Evolutionary conservation across 2,329 filamentous ascomycete species (phyloP), one percentile per base, ranked within the genome.

Genomic region (Hypoxylon sp.): DNA sequence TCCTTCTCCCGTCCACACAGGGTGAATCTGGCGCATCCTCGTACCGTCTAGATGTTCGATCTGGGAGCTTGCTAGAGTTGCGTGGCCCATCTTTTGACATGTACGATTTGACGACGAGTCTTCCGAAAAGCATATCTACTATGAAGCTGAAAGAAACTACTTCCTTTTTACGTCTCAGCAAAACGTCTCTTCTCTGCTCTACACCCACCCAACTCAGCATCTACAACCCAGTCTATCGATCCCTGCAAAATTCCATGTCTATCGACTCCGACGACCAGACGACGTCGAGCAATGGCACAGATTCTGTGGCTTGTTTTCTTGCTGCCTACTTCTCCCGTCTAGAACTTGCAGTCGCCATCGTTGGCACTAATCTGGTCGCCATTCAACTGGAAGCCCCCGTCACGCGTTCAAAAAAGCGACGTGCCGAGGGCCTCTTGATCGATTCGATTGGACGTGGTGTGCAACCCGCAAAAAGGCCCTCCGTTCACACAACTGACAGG

Each of bases 361-460:
- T 79, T n/a, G 82, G 82, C 21, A 79, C 81, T 31, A 78, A 83
- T 32, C 73, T 93, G 21, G 75, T 90, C 11, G 87, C 83, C 1
- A 77, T 91, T 41, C 88, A 91, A 63, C 73, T 88, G n/a, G 83
- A 87, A 63, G 79, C 80, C 2, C 83, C 83, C 1, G 78, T 78
- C 62, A 73, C 71, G 34, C 75, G 80, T n/a, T 75, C 76, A 51
- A 80, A 76, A 56, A 80, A 82, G 69, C 75, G 80, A 26, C 79
- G 79, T 27, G 73, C 75, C 1, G 79, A 83, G 41, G 86, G 87
- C 6, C 75, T 89, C 5, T 73, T 92, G 17, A 87, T 89, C 23
- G 88, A 92, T 65, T 88, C 88, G 0, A 82, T 92, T 44, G 87
- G 88, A 1, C 86, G 86, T 52, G 88, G 87, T 2, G 73, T 81